Base-by-base conservation (phyloP, 2,329 filamentous ascomycete genomes). In the Septoria linicola region DNA sequence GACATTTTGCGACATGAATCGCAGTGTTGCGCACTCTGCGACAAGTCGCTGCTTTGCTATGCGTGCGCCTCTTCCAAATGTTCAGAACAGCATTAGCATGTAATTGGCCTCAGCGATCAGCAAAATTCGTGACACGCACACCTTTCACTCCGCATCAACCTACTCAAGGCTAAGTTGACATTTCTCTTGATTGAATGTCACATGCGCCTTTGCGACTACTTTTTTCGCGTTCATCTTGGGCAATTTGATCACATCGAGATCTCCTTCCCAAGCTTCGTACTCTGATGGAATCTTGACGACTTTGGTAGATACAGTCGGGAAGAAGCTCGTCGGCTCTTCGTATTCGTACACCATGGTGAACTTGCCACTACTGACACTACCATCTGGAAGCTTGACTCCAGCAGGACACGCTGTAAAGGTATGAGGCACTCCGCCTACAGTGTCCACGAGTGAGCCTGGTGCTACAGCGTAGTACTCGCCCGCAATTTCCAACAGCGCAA, bases 271-370 rank as follows among this genome's bases (percentile, higher is more conserved):
- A 8, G 58, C 34, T 30, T 54, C 20, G 27, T 62, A 60, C 21
- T 55, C 19, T 2, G 49, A 13, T 6, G 46, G 41, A 35, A 58
- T 21, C 8, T 21, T 37, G 2, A 57, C 51, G 8, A 55, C 44
- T 19, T 50, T 41, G 13, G 55, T 58, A 10, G 55, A 61, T 8
- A 14, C 40, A 3, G 57, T 60, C 3, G 55, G 59, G 27, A 55
- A 62, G 44, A 60, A 59, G 8, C 48, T 53, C 16, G 60, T 60
- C 8, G 53, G 45, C 35, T 59, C 55, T 30, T 61, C 58, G 34
- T 59, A 63, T 47, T 62, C 61, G 43, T 59, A 62, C 11, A 62
- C 49, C 61, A 59, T 59, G 3, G 56, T 61, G 34, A 62, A 62
- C 10, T 32, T 58, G 7, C 55, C 59, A 8, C 31, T 49, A 13